phyloP scores from a whole-genome alignment of 495 filamentous ascomycete species.

The Aspergillus indologenus region DNA sequence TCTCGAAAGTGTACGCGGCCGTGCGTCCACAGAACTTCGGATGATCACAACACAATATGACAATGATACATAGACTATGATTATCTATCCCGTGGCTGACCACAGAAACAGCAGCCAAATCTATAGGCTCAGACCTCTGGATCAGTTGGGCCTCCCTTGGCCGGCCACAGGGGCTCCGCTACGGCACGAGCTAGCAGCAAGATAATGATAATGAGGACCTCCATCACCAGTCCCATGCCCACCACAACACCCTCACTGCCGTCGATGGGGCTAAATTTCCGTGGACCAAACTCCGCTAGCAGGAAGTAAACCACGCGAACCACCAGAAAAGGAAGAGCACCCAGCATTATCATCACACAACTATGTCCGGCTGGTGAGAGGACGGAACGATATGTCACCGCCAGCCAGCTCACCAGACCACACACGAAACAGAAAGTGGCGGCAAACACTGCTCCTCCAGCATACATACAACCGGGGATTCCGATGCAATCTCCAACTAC shows the following conservation, averaged over 20 bases:
- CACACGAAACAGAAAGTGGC: slow-evolving; percentile 28
- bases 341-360: slow-evolving; percentile 19
- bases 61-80: not conserved
- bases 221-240: slow-evolving; percentile 34
- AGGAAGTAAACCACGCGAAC: slow-evolving; percentile 28
- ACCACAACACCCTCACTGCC: slow-evolving; percentile 25
- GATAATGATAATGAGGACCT: slow-evolving; percentile 23
- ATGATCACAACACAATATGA: slow-evolving; percentile 1
- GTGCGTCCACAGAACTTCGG: slow-evolving; percentile 23
- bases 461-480: slow-evolving; percentile 20
- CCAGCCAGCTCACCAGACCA: slow-evolving; percentile 25
- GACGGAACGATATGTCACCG: slow-evolving; percentile 20
- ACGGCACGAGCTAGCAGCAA: slow-evolving; percentile 26
- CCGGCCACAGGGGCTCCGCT: slow-evolving; percentile 22
- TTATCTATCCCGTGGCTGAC: not conserved
- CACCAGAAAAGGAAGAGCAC: slow-evolving; percentile 28
- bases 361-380: slow-evolving; percentile 24
- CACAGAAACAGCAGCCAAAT: not conserved
- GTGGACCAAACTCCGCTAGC: slow-evolving; percentile 24
- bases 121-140: not conserved
- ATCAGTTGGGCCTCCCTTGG: not conserved
- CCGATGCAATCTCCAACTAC: slow-evolving; percentile 25
- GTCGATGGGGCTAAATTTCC: slow-evolving; percentile 21
- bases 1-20: slow-evolving; percentile 30
- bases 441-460: slow-evolving; percentile 26